These are phyloP conservation scores for Simplicillium aogashimaense DNA, from an alignment of 2,329 filamentous ascomycete genomes.

Conservation along the genomic window DNA sequence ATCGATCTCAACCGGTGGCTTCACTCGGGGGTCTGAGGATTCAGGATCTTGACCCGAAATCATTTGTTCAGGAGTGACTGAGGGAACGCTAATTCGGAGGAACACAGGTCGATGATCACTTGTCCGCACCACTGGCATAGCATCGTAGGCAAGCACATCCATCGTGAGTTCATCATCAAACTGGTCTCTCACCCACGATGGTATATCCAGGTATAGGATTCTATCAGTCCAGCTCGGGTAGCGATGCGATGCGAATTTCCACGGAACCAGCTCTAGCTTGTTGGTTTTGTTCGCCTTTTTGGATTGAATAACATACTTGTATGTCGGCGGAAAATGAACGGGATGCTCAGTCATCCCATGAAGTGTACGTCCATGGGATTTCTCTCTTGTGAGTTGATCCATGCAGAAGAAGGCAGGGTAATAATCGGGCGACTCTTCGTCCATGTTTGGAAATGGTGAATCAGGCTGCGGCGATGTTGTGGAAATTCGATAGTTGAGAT, in stretches of 20 bases:
- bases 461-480: conserved; percentile 49
- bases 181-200: conserved; percentile 33
- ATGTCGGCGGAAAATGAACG: conserved; percentile 80
- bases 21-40: conserved; percentile 28
- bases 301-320: conserved; percentile 63
- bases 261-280: conserved; percentile 33
- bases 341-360: conserved; percentile 69
- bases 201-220: conserved; percentile 64
- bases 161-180: conserved; percentile 21
- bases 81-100: conserved; percentile 57
- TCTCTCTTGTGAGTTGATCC: conserved; percentile 75
- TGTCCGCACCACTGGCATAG: conserved; percentile 67
- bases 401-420: conserved; percentile 56
- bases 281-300: conserved; percentile 17
- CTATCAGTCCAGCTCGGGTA: conserved; percentile 94
- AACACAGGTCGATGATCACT: conserved; percentile 85
- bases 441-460: conserved; percentile 54
- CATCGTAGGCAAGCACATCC: conserved; percentile 56
- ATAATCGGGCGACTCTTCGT: conserved; percentile 46
- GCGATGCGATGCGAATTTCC: conserved; percentile 70
- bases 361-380: conserved; percentile 56
- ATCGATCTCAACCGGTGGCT: conserved; percentile 41
- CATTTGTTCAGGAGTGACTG: conserved; percentile 30
- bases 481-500: conserved; percentile 89
- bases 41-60: conserved; percentile 10